A percentile compares a stretch with the other conserved stretches of the same genome.
Conservation (phyloP, 1,284 basidiomycete genomes). For the Athelia sp. region DNA sequence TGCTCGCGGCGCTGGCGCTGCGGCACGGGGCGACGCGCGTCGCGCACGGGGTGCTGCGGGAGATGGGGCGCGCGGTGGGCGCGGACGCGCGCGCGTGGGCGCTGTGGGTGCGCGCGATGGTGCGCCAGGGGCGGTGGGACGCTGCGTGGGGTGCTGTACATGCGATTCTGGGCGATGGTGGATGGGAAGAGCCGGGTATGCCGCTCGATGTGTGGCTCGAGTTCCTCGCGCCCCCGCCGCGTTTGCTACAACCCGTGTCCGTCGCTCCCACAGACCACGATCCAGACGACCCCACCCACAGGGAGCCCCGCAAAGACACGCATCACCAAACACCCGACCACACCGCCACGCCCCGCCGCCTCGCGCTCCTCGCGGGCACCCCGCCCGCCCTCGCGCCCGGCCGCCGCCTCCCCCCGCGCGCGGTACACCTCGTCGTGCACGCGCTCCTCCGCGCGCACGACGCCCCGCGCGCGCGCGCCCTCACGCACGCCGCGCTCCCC, state of each 20-base stretch:
- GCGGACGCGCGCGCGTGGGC: conserved; percentile 24
- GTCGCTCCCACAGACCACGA: no score
- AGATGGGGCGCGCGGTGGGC: conserved; percentile 31
- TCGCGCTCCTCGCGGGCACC: conserved; percentile 23
- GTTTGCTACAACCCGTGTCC: conserved; percentile 4
- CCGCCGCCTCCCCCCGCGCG: conserved; percentile 31
- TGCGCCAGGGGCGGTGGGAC: conserved; percentile 43
- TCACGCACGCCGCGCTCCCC: neutral
- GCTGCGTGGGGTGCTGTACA: conserved; percentile 38
- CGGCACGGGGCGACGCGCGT: conserved; percentile 37
- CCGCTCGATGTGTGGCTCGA: conserved; percentile 50
- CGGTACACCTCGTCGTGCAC: conserved; percentile 31
- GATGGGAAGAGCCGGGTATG: conserved; percentile 10
- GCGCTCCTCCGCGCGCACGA: conserved; percentile 28
- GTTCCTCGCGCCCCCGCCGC: conserved; percentile 37
- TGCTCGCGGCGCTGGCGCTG: conserved; percentile 43
- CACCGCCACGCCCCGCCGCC: conserved; percentile 4
- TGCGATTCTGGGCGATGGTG: conserved; percentile 9
- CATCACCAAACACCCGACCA: no score
- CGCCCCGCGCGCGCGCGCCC: conserved; percentile 9
- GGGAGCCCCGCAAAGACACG: no score
- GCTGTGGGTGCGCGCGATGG: conserved; percentile 42
- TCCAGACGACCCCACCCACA: no score
- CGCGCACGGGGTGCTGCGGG: conserved; percentile 32
- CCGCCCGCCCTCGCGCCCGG: conserved; percentile 22